These are phyloP conservation scores for Metarhizium rileyi DNA, from an alignment of 2,329 filamentous ascomycete species.

Conservation along the genomic window DNA sequence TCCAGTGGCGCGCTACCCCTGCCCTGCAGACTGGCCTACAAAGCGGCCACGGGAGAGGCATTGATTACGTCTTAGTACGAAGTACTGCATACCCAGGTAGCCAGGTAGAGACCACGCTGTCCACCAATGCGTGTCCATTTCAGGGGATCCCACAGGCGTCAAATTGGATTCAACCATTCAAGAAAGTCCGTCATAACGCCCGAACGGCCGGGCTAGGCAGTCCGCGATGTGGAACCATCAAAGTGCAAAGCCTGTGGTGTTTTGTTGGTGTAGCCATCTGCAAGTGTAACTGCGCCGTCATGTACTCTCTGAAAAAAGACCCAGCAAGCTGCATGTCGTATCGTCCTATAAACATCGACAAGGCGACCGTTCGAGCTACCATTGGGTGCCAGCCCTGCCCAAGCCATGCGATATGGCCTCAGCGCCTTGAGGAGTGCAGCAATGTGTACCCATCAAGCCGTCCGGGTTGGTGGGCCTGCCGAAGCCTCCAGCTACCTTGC, in stretches of 20 bases:
- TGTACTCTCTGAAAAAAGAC: conserved; percentile 23
- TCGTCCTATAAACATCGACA: conserved; percentile 21
- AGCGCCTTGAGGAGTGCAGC: background rate
- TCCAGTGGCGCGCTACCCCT: background rate
- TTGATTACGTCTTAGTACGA: background rate
- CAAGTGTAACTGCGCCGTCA: conserved; percentile 31
- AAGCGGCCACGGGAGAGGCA: background rate
- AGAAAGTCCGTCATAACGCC: background rate
- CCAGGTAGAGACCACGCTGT: background rate
- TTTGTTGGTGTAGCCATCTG: conserved; percentile 8
- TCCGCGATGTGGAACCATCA: background rate
- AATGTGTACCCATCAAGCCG: background rate
- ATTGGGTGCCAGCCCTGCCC: conserved; percentile 27
- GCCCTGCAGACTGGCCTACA: background rate
- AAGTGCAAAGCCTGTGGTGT: background rate
- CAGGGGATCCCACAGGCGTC: background rate
- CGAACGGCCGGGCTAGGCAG: background rate
- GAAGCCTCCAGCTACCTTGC: background rate
- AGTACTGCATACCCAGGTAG: background rate
- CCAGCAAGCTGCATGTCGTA: conserved; percentile 20
- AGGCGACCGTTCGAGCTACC: conserved; percentile 14
- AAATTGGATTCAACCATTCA: background rate
- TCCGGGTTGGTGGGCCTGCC: background rate
- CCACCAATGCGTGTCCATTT: background rate
- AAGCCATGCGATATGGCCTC: conserved; percentile 1